Percentiles rank a stretch among this genome's conserved stretches.
phyloP scores from a whole-genome alignment of 2,329 filamentous ascomycete genomes.

The Claviceps cyperi region DNA sequence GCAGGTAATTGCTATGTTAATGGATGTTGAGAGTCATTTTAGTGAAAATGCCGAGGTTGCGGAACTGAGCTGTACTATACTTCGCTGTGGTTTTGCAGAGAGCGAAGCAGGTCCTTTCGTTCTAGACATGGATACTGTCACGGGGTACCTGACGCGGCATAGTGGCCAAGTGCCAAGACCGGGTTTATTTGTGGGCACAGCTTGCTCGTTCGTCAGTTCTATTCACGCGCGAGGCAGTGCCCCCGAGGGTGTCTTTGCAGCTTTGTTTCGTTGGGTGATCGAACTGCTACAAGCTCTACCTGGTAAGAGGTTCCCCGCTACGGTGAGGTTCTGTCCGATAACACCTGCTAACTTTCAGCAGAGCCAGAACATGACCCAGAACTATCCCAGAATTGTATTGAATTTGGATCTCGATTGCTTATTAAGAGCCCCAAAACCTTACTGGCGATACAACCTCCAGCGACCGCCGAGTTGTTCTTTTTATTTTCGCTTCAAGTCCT shows the following conservation, averaged over 20 bases:
- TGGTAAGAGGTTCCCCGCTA: slow-evolving; percentile 21
- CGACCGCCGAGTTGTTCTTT: slow-evolving; percentile 51
- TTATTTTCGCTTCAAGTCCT: slow-evolving; percentile 57
- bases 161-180: slow-evolving; percentile 48
- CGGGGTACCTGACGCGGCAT: slow-evolving; percentile 49
- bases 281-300: slow-evolving; percentile 47
- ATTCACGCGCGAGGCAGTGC: slow-evolving; percentile 30
- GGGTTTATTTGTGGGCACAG: slow-evolving; percentile 55
- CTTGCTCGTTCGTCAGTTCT: slow-evolving; percentile 54
- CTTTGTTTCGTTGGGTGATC: slow-evolving; percentile 47
- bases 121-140: slow-evolving; percentile 50
- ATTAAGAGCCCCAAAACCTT: slow-evolving; percentile 46
- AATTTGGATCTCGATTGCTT: slow-evolving; percentile 53
- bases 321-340: not conserved
- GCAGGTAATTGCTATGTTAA: slow-evolving; percentile 31
- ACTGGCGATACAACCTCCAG: slow-evolving; percentile 39
- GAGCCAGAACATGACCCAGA: slow-evolving; percentile 58
- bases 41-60: slow-evolving; percentile 50
- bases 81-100: slow-evolving; percentile 64
- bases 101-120: slow-evolving; percentile 63
- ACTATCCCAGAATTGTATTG: slow-evolving; percentile 58
- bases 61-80: slow-evolving; percentile 55
- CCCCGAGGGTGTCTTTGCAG: slow-evolving; percentile 34
- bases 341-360: slow-evolving; percentile 21
- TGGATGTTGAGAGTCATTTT: slow-evolving; percentile 36